Conservation (phyloP, 2,329 filamentous ascomycete species). For the Scedosporium minutisporum region DNA sequence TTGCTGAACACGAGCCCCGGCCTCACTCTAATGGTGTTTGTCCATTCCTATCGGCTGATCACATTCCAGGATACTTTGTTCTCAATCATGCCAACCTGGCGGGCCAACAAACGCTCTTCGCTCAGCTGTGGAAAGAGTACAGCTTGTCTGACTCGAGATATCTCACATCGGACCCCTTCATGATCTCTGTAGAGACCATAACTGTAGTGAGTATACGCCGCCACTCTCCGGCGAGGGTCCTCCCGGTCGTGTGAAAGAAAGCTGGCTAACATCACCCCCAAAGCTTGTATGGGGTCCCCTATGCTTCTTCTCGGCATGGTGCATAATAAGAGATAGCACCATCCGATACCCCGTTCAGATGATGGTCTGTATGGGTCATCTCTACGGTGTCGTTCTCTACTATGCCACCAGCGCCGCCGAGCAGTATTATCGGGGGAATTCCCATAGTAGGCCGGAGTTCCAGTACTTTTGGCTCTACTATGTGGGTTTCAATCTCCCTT, state of each 20-base stretch:
- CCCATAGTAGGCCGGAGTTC: slow-evolving; percentile 48
- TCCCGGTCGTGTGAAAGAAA: neutral
- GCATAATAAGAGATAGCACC: slow-evolving; percentile 32
- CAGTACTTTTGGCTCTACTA: slow-evolving; percentile 58
- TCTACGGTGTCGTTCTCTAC: slow-evolving; percentile 55
- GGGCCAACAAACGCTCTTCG: slow-evolving; percentile 61
- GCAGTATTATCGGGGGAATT: slow-evolving; percentile 30
- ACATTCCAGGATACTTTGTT: slow-evolving; percentile 59
- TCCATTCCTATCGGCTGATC: neutral
- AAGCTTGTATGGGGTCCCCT: slow-evolving; percentile 50
- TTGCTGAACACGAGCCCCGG: neutral
- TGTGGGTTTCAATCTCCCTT: slow-evolving; percentile 49
- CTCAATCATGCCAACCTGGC: slow-evolving; percentile 57
- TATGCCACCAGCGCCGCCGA: slow-evolving; percentile 48
- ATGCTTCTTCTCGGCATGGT: slow-evolving; percentile 36
- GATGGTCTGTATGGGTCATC: slow-evolving; percentile 40
- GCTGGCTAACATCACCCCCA: neutral
- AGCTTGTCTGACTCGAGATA: slow-evolving; percentile 80
- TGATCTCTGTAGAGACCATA: slow-evolving; percentile 77
- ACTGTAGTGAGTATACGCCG: slow-evolving; percentile 63
- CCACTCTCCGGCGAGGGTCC: too few relatives aligned
- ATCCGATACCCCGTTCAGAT: slow-evolving; percentile 42
- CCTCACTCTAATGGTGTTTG: too few relatives aligned
- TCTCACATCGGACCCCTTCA: slow-evolving; percentile 70
- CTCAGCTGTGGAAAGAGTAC: slow-evolving; percentile 91